These are phyloP conservation scores for Sextonia rubra DNA, from an alignment of 164 flowering plant genomes.

Conservation along the genomic window DNA sequence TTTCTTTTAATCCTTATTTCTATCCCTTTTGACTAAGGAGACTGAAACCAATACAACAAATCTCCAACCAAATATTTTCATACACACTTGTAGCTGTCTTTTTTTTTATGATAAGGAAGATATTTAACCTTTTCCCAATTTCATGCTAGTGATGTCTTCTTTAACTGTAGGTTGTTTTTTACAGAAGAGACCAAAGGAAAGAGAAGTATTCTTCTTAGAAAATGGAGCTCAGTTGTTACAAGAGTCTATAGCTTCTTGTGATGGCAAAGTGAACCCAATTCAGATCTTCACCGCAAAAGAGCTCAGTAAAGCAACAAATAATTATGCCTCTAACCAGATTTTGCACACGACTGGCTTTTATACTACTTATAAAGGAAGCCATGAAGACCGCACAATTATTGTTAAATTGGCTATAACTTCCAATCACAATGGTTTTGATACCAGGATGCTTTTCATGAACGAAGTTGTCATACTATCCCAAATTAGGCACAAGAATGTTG, in stretches of 20 bases:
- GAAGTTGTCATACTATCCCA: conserved; percentile 9
- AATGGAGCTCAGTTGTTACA: not conserved
- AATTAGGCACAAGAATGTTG: conserved; percentile 41
- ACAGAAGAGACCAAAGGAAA: no score
- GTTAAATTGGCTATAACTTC: not conserved
- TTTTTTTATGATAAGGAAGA: no score
- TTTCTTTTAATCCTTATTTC: no score
- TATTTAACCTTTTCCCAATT: no score
- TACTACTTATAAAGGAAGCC: conserved; percentile 1
- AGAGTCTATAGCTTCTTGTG: not conserved
- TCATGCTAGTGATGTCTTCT: no score
- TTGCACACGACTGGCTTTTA: not conserved
- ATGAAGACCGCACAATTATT: not conserved
- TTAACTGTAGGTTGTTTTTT: no score
- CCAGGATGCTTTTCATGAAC: not conserved
- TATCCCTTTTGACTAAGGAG: no score
- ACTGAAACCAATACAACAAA: no score
- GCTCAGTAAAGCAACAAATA: conserved; percentile 4
- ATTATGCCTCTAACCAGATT: not conserved
- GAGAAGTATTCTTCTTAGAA: not conserved
- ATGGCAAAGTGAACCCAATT: not conserved
- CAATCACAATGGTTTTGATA: not conserved
- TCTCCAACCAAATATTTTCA: no score
- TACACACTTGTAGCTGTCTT: no score
- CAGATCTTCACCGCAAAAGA: not conserved